phyloP scores from a whole-genome alignment of 1,284 basidiomycete species.

The Schizophyllum amplum region DNA sequence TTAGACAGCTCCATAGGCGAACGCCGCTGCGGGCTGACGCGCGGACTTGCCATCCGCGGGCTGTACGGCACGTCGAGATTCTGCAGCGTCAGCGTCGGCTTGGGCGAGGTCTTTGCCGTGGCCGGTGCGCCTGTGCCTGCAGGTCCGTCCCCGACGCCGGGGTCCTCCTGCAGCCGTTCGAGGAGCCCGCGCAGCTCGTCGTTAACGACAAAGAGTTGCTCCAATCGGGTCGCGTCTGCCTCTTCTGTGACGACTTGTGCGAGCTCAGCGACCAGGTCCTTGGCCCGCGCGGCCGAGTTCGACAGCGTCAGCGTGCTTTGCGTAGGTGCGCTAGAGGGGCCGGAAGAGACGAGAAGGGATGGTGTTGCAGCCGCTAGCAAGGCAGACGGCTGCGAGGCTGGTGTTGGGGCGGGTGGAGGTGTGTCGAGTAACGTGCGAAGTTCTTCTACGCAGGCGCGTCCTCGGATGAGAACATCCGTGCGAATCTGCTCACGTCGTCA shows the following conservation, averaged over 20 bases:
- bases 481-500: conserved; percentile 32
- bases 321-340: conserved; percentile 10
- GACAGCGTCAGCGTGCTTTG: conserved; percentile 40
- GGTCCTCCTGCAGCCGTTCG: conserved; percentile 29
- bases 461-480: conserved; percentile 45
- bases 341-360: conserved; percentile 1
- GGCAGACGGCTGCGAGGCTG: conserved; percentile 12
- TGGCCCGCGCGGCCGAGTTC: conserved; percentile 41
- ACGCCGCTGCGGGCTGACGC: conserved; percentile 15
- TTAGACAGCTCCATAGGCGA: conserved; percentile 5
- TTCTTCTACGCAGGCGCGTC: conserved; percentile 36
- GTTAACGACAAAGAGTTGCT: conserved; percentile 63
- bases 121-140: background rate
- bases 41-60: conserved; percentile 3
- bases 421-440: conserved; percentile 38
- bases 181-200: conserved; percentile 57
- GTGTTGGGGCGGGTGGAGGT: conserved; percentile 25
- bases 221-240: conserved; percentile 49
- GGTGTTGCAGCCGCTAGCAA: conserved; percentile 5
- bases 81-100: conserved; percentile 28
- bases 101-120: too few relatives aligned
- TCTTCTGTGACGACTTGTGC: conserved; percentile 49
- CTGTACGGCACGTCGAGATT: conserved; percentile 38
- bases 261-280: conserved; percentile 49
- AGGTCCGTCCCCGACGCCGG: conserved; percentile 11